Percentiles rank a stretch among this genome's conserved stretches.
Evolutionary conservation across 345 rosid genomes (phyloP).

Genomic region (Erodium maritimum): DNA sequence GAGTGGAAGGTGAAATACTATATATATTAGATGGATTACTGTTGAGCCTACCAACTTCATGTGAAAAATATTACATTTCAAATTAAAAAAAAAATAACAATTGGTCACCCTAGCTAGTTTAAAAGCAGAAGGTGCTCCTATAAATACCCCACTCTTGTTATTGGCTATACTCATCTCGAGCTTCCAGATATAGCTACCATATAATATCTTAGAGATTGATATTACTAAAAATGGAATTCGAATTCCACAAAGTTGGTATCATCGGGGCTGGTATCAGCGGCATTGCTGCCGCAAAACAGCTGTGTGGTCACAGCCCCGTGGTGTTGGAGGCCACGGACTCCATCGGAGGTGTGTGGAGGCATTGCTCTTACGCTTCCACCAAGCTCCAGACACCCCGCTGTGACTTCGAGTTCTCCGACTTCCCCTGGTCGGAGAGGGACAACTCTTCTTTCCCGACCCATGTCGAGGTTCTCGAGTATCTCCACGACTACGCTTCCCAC

Average conservation of each 20-base stretch:
- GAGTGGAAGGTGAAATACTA: too few species aligned
- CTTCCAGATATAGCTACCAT: too few species aligned
- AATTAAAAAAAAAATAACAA: too few species aligned
- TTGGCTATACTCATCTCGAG: too few species aligned
- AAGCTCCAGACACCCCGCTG: conserved; percentile 63
- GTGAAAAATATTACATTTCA: too few species aligned
- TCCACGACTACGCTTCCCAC: conserved; percentile 56
- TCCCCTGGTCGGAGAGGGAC: conserved; percentile 71
- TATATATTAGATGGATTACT: too few species aligned
- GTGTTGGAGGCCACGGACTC: conserved; percentile 71
- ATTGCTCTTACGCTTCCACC: conserved; percentile 63
- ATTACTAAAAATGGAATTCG: too few species aligned
- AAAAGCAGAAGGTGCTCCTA: too few species aligned
- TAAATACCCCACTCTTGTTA: too few species aligned
- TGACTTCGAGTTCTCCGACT: conserved; percentile 80
- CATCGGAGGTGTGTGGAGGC: conserved; percentile 86
- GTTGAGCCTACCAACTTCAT: too few species aligned
- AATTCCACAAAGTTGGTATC: conserved; percentile 35
- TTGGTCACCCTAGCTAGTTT: too few species aligned
- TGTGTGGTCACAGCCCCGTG: conserved; percentile 45
- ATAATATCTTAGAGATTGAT: too few species aligned
- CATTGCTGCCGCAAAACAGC: conserved; percentile 66
- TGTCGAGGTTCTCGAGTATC: conserved; percentile 55
- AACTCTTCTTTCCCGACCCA: conserved; percentile 55
- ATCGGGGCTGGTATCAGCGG: conserved; percentile 92